phyloP scores from a whole-genome alignment of 1,284 basidiomycete genomes.

The Exobasidium rhododendri region DNA sequence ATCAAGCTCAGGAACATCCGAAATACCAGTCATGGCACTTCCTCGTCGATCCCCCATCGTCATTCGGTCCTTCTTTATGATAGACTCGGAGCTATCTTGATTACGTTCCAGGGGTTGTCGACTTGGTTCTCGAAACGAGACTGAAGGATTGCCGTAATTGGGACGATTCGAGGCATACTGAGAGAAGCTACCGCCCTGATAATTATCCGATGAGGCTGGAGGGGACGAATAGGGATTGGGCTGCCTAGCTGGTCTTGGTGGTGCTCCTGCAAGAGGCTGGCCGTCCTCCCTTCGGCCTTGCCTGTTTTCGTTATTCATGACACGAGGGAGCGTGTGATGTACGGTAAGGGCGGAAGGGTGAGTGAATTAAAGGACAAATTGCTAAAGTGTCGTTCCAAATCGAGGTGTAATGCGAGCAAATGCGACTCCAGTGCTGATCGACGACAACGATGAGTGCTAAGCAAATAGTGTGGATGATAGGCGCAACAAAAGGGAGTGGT shows the following conservation, averaged over 20 bases:
- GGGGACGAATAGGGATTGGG: background rate
- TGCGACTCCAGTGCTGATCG: no score
- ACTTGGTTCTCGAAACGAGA: conserved; percentile 44
- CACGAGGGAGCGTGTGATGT: background rate
- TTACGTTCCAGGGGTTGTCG: conserved; percentile 27
- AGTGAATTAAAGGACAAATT: no score
- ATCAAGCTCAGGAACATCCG: conserved; percentile 25
- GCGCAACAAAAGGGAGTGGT: no score
- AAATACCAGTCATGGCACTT: conserved; percentile 16
- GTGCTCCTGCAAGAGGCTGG: background rate
- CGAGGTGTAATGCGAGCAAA: no score
- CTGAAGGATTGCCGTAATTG: conserved; percentile 1
- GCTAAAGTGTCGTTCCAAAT: no score
- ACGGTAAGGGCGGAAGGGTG: no score
- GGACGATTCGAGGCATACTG: conserved; percentile 12
- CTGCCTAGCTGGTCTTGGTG: background rate
- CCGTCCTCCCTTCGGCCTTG: background rate
- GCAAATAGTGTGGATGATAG: no score
- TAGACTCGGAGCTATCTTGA: conserved; percentile 33
- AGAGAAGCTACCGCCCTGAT: conserved; percentile 13
- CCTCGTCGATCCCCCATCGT: conserved; percentile 28
- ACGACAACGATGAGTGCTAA: no score
- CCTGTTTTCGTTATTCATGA: background rate
- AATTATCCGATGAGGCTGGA: background rate
- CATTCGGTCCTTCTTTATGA: conserved; percentile 25